A percentile compares a stretch with the other conserved stretches of the same genome.
Evolutionary conservation across 768 basidiomycete genomes (phyloP).

Genomic region (Termitomyces heimii): DNA sequence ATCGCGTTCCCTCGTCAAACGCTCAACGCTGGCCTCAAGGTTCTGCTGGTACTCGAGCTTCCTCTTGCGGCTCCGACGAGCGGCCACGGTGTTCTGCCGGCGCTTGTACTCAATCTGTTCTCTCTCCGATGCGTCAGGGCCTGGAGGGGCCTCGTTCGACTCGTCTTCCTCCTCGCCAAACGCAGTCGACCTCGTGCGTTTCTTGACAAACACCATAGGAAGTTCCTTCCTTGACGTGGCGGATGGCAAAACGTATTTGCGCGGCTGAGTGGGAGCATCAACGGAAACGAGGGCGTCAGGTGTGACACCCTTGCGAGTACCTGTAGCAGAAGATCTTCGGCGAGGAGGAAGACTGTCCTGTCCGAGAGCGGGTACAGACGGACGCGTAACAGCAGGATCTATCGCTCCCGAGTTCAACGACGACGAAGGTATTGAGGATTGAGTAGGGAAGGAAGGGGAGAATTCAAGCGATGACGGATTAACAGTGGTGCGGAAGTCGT

Average conservation of each 20-base stretch:
- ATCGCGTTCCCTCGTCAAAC: conserved; percentile 42
- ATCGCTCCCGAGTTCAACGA: conserved; percentile 1
- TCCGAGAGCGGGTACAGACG: conserved; percentile 10
- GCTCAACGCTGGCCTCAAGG: conserved; percentile 46
- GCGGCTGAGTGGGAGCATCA: conserved; percentile 70
- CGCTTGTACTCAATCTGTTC: conserved; percentile 76
- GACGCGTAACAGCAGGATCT: neutral
- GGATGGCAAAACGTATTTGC: conserved; percentile 61
- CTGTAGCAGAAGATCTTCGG: conserved; percentile 37
- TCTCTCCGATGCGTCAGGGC: conserved; percentile 39
- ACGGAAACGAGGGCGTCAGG: conserved; percentile 57
- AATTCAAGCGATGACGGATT: conserved; percentile 23
- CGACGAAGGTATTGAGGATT: conserved; percentile 7
- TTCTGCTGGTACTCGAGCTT: conserved; percentile 66
- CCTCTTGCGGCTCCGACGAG: conserved; percentile 66
- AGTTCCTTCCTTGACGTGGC: conserved; percentile 70
- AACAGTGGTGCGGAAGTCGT: conserved; percentile 25
- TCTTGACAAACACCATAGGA: conserved; percentile 60
- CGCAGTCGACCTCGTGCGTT: conserved; percentile 46
- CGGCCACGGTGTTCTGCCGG: conserved; percentile 75
- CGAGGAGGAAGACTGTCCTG: conserved; percentile 10
- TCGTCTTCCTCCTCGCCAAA: conserved; percentile 46
- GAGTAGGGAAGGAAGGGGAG: conserved; percentile 21
- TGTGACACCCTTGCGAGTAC: conserved; percentile 67
- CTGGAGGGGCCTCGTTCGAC: conserved; percentile 23